Conservation (phyloP, 2,329 filamentous ascomycete species). For the Aspergillus felis region DNA sequence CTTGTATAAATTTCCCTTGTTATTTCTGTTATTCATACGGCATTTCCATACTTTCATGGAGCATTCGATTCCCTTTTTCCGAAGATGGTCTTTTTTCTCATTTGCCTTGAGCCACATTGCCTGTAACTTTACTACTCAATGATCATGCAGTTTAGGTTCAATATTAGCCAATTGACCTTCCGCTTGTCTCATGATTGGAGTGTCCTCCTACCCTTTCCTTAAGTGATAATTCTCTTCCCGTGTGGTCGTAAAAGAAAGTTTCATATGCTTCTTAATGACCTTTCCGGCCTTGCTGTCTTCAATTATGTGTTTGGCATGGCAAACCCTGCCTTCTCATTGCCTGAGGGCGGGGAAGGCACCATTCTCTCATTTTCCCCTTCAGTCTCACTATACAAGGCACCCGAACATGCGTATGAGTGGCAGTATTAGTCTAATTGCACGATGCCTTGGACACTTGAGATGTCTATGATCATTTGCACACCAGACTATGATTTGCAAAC, state of each 20-base stretch:
- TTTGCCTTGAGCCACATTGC: constrained; percentile 19
- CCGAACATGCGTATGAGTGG: neutral
- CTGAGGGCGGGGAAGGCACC: neutral
- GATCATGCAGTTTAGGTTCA: constrained; percentile 28
- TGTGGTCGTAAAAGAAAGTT: neutral
- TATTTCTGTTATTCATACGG: constrained; percentile 18
- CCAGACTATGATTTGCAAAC: neutral
- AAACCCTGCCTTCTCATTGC: neutral
- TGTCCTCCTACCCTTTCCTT: neutral
- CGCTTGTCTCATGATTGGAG: neutral
- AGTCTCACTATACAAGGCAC: neutral
- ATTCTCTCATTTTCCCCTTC: neutral
- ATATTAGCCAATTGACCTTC: neutral
- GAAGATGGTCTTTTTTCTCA: constrained; percentile 20
- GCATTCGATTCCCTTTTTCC: constrained; percentile 15
- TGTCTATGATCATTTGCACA: neutral
- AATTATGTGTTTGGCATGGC: neutral
- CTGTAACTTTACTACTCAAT: constrained; percentile 30
- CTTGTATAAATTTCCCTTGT: constrained; percentile 32
- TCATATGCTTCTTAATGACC: neutral
- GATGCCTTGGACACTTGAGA: neutral
- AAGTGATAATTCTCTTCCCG: neutral
- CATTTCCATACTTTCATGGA: constrained; percentile 22
- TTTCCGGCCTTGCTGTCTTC: neutral
- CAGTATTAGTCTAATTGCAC: neutral